Base-by-base conservation (phyloP, 352 stramenopile genomes). In the Globisporangium nagaii region DNA sequence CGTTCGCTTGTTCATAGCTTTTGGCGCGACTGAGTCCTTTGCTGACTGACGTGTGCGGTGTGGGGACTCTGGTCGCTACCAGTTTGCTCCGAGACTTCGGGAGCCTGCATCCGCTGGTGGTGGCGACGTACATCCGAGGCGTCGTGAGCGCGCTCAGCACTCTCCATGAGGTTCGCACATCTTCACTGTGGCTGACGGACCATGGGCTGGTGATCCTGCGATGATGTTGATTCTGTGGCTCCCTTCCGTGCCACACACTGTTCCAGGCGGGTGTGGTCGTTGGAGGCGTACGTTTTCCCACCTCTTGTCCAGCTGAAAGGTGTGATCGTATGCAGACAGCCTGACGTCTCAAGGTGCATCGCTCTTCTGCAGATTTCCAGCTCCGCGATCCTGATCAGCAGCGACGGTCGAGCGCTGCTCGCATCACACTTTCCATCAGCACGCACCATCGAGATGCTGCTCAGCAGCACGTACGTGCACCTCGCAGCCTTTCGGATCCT, bases 131-230 rank as follows among this genome's bases (percentile, higher is more conserved):
- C 37, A 49, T 71, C 0, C 63, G 59, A 27, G 63, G 60, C 42
- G 45, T 76, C 13, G 27, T 74, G 6, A 52, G 35, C 2, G 64
- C 60, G 2, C 66, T 82, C 20, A 9, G 44, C 25, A 46, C 59
- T 24, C 52, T 82, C 13, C 71, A 82, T 22, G 39, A 76, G 63
- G 71, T 80, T 60, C 22, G 22, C 10, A 10, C 20, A n/a, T 17
- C 27, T 24, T 24, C 25, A 25, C 19, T n/a, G 20, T 19, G 9
- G 6, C 15, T 48, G 25, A 35, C 25, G n/a, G 22, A 7, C 40
- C n/a, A n/a, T 22, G 41, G 9, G 11, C 13, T 20, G 13, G 13
- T 40, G 24, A 20, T 24, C n/a, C 1, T 45, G n/a, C n/a, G n/a
- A n/a, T n/a, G n/a, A n/a, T 30, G 12, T 22, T 17, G n/a, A n/a